A percentile compares a stretch with the other conserved stretches of the same genome.
phyloP scores from a whole-genome alignment of 1,139 yeast species.

The Magnusiomyces sp. region DNA sequence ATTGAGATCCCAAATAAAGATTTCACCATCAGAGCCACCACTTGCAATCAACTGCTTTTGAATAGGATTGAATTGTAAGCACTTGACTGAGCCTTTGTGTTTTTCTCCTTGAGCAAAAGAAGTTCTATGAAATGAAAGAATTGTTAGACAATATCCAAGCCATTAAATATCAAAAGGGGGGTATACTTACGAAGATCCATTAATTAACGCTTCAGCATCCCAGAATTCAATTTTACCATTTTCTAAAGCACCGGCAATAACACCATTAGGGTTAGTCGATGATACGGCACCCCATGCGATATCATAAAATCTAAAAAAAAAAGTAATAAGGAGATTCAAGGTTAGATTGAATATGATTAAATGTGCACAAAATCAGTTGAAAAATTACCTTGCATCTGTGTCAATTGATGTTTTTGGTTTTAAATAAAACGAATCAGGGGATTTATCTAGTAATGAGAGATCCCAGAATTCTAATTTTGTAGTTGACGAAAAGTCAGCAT shows the following conservation, averaged over 20 bases:
- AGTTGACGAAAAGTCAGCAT: slow-evolving; percentile 71
- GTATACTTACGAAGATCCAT: slow-evolving; percentile 15
- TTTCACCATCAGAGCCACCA: slow-evolving; percentile 82
- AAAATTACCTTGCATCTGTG: slow-evolving; percentile 32
- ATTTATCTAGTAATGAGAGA: slow-evolving; percentile 43
- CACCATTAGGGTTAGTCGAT: slow-evolving; percentile 45
- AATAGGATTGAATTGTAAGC: slow-evolving; percentile 69
- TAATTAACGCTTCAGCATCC: slow-evolving; percentile 41
- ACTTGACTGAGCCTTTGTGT: slow-evolving; percentile 65
- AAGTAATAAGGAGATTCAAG: slow-evolving; percentile 1
- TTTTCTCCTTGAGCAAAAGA: slow-evolving; percentile 36
- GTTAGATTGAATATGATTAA: neutral
- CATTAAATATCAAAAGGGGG: neutral
- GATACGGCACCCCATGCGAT: slow-evolving; percentile 76
- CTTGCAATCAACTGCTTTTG: slow-evolving; percentile 70
- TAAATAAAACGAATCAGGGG: slow-evolving; percentile 28
- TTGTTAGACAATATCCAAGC: neutral
- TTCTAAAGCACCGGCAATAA: slow-evolving; percentile 86
- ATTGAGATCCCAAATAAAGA: slow-evolving; percentile 81
- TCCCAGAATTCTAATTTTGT: slow-evolving; percentile 76
- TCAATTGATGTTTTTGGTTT: slow-evolving; percentile 53
- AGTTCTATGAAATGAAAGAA: slow-evolving; percentile 15
- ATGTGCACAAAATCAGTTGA: neutral
- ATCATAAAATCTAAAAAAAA: slow-evolving; percentile 50
- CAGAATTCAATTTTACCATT: slow-evolving; percentile 73